phyloP scores from a whole-genome alignment of 2,329 filamentous ascomycete genomes.

The Monosporascus sp. region DNA sequence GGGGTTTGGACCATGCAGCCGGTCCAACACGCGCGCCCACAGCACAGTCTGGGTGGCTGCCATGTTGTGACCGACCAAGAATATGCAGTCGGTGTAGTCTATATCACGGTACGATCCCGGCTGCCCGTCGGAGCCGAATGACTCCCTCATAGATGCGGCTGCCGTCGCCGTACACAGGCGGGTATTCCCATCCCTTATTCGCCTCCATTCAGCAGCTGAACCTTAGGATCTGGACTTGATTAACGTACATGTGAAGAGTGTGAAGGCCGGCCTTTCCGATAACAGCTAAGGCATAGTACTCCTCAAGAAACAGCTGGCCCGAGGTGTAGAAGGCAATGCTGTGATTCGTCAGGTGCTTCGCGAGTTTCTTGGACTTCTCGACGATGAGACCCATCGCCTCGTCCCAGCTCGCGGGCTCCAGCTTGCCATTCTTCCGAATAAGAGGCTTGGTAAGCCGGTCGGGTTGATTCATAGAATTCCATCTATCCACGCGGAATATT shows the following conservation, averaged over 20 bases:
- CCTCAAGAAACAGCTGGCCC: slow-evolving; percentile 32
- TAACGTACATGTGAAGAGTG: slow-evolving; percentile 29
- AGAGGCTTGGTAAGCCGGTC: slow-evolving; percentile 28
- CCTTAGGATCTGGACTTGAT: too few species aligned
- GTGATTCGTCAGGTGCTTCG: slow-evolving; percentile 27
- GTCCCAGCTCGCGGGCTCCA: slow-evolving; percentile 30
- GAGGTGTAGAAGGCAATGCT: slow-evolving; percentile 33
- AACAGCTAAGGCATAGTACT: slow-evolving; percentile 33
- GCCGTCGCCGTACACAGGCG: slow-evolving; percentile 33
- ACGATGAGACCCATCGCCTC: slow-evolving; percentile 32
- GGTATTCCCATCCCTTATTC: slow-evolving; percentile 32
- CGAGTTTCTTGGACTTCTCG: slow-evolving; percentile 22
- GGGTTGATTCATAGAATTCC: slow-evolving; percentile 19
- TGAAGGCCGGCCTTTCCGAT: slow-evolving; percentile 32
- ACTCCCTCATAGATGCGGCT: slow-evolving; percentile 32
- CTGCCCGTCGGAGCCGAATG: slow-evolving; percentile 31
- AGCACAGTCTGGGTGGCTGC: slow-evolving; percentile 31
- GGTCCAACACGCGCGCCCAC: slow-evolving; percentile 29
- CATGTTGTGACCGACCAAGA: slow-evolving; percentile 32
- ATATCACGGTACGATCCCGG: slow-evolving; percentile 31
- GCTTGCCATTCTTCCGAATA: slow-evolving; percentile 27
- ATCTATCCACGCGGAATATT: too few species aligned
- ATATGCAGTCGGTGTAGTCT: slow-evolving; percentile 30
- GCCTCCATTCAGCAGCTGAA: not conserved
- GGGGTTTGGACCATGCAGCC: slow-evolving; percentile 27